phyloP scores from a whole-genome alignment of 306 rosid species.

The Trifolium dubium region DNA sequence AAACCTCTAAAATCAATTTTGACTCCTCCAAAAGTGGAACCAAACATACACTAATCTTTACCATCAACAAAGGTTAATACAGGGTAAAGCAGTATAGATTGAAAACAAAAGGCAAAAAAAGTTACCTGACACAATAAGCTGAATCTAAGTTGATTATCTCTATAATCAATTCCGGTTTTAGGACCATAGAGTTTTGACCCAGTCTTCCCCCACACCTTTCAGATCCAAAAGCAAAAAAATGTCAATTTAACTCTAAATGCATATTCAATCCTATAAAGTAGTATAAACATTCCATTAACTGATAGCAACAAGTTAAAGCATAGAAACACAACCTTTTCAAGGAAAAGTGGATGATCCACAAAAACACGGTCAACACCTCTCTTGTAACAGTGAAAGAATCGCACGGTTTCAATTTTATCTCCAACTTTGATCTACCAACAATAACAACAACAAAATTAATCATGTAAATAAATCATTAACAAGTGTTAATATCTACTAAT shows the following conservation, averaged over 20 bases:
- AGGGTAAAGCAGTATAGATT: background rate
- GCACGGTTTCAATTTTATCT: conserved; percentile 57
- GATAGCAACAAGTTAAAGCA: conserved; percentile 9
- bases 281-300: background rate
- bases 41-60: background rate
- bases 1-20: background rate
- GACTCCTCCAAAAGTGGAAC: background rate
- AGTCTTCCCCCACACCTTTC: conserved; percentile 83
- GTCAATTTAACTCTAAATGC: conserved; percentile 18
- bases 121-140: conserved; percentile 73
- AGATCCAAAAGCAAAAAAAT: conserved; percentile 25
- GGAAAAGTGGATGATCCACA: conserved; percentile 76
- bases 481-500: background rate
- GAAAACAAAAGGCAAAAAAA: conserved; percentile 16
- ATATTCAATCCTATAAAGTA: background rate
- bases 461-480: background rate
- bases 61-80: background rate
- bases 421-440: conserved; percentile 58
- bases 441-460: conserved; percentile 2
- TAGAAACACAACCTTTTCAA: conserved; percentile 57
- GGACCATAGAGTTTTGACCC: conserved; percentile 78
- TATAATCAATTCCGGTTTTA: conserved; percentile 61
- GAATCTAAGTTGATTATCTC: conserved; percentile 73
- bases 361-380: conserved; percentile 85
- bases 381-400: conserved; percentile 75